These are phyloP conservation scores for Teunomyces gatunensis DNA, from an alignment of 805 yeast species.

Conservation along the genomic window DNA sequence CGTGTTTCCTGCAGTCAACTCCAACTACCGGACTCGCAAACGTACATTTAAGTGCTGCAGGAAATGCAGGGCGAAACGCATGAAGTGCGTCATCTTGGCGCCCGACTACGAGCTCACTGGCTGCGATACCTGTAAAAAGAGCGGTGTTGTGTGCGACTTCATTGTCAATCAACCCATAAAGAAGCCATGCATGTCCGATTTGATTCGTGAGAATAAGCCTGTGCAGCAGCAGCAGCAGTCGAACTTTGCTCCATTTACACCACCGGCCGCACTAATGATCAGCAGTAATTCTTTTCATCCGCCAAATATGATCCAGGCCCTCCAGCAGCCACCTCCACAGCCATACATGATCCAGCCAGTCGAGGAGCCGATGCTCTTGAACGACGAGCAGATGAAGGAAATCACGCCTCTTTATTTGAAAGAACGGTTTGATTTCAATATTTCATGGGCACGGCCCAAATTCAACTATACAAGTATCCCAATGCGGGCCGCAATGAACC, in stretches of 20 bases:
- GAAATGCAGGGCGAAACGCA: constrained; percentile 25
- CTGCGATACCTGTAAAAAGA: constrained; percentile 26
- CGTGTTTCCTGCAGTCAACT: constrained; percentile 36
- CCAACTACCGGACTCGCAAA: constrained; percentile 31
- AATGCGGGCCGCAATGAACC: constrained; percentile 17
- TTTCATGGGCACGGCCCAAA: constrained; percentile 15
- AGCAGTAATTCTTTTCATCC: neutral
- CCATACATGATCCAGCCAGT: neutral
- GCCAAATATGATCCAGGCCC: no score
- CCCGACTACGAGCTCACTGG: constrained; percentile 25
- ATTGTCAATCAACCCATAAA: neutral
- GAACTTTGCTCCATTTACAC: neutral
- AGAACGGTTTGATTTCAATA: constrained; percentile 22
- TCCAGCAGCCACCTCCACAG: neutral
- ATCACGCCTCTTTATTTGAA: constrained; percentile 21
- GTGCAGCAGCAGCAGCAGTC: neutral
- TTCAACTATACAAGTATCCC: constrained; percentile 23
- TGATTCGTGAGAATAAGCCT: neutral
- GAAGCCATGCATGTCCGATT: neutral
- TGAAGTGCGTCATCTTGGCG: constrained; percentile 26
- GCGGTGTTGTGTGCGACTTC: constrained; percentile 17
- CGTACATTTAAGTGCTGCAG: constrained; percentile 34
- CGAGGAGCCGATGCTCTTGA: no score
- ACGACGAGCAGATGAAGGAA: neutral
- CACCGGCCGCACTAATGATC: neutral